Evolutionary conservation across 495 filamentous ascomycete genomes (phyloP).

Genomic region (Penicillium parvum): DNA sequence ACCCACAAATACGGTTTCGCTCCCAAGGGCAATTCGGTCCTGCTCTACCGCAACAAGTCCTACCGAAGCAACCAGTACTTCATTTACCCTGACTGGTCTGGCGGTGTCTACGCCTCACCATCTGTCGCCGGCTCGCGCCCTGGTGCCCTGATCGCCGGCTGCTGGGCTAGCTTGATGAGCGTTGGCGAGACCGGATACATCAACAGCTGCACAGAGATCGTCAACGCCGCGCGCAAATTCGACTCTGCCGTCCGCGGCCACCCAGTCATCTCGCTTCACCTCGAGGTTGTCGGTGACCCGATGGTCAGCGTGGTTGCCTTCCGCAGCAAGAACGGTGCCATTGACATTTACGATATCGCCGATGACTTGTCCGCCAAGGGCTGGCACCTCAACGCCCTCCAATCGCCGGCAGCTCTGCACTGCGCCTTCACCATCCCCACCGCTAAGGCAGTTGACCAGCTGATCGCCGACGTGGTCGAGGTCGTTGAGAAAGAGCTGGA

Average conservation of each 20-base stretch:
- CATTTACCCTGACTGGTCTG: constrained; percentile 89
- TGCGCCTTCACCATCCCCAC: constrained; percentile 92
- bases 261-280: constrained; percentile 60
- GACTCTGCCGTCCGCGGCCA: constrained; percentile 66
- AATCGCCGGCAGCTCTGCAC: constrained; percentile 90
- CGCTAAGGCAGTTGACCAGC: constrained; percentile 68
- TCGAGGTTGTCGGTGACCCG: constrained; percentile 78
- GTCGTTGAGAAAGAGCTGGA: constrained; percentile 74
- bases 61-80: constrained; percentile 92
- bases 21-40: constrained; percentile 88
- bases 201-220: constrained; percentile 76
- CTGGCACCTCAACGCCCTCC: constrained; percentile 95
- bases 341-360: constrained; percentile 85
- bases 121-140: constrained; percentile 86
- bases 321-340: constrained; percentile 56
- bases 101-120: constrained; percentile 92
- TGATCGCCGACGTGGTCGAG: constrained; percentile 71
- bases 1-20: constrained; percentile 99
- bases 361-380: constrained; percentile 76
- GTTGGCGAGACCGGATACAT: constrained; percentile 90
- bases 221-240: constrained; percentile 81
- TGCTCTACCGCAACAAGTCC: constrained; percentile 78
- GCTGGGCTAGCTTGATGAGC: constrained; percentile 86
- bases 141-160: constrained; percentile 88
- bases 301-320: constrained; percentile 90